Percentiles rank a stretch among this genome's conserved stretches.
Conservation (phyloP, 1,284 basidiomycete species). For the Exobasidium cylindrosporum region DNA sequence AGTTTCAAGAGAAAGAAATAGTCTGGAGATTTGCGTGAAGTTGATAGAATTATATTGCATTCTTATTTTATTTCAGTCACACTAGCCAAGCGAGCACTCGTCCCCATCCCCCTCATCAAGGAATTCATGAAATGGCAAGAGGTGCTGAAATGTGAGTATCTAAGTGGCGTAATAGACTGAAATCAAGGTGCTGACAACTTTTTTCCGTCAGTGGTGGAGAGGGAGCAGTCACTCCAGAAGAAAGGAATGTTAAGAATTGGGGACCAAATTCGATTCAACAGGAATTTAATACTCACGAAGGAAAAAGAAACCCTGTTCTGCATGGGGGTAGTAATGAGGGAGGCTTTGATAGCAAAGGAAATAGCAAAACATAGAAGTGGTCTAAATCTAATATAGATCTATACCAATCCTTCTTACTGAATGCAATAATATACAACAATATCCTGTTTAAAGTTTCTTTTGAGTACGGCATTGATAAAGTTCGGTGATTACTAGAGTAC, state of each 20-base stretch:
- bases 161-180: not conserved
- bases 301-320: conserved; percentile 28
- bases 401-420: no score
- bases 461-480: no score
- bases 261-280: conserved; percentile 27
- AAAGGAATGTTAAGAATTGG: conserved; percentile 30
- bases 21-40: not conserved
- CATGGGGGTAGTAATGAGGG: conserved; percentile 37
- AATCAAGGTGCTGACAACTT: not conserved
- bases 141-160: conserved; percentile 21
- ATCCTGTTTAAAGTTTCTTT: no score
- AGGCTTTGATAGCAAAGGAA: conserved; percentile 15
- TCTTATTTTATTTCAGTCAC: no score
- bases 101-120: conserved; percentile 22
- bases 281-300: conserved; percentile 38
- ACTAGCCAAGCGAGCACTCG: not conserved
- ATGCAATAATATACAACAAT: no score
- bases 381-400: no score
- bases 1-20: no score
- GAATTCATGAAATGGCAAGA: conserved; percentile 30
- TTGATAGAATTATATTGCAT: not conserved
- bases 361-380: conserved; percentile 7
- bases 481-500: no score
- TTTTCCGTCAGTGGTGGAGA: not conserved
- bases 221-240: conserved; percentile 32